Conservation (phyloP, 495 filamentous ascomycete genomes). For the Neurospora sp. region DNA sequence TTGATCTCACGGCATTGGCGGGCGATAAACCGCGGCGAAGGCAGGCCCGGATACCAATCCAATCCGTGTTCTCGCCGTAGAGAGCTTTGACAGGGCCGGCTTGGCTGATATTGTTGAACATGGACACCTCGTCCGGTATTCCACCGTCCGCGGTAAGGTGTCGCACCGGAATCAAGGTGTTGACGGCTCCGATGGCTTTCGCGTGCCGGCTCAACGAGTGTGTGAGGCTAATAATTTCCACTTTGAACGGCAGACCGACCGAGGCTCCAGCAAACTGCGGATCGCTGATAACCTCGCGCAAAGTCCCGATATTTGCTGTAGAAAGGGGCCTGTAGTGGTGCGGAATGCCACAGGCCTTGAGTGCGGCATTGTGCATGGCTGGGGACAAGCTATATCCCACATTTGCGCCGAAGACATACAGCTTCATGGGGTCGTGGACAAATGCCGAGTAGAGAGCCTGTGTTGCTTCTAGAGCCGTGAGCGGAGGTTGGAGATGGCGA, state of each 20-base stretch:
- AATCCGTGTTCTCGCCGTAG: slow-evolving; percentile 74
- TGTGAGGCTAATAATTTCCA: slow-evolving; percentile 53
- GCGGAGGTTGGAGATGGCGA: slow-evolving; percentile 19
- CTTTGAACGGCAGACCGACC: slow-evolving; percentile 64
- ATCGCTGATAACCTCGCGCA: slow-evolving; percentile 52
- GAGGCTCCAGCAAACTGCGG: slow-evolving; percentile 60
- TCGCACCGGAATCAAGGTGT: slow-evolving; percentile 64
- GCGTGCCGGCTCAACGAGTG: slow-evolving; percentile 60
- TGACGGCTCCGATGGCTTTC: slow-evolving; percentile 64
- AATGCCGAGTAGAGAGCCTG: slow-evolving; percentile 42
- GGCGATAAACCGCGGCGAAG: slow-evolving; percentile 63
- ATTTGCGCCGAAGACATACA: slow-evolving; percentile 60
- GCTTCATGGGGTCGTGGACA: slow-evolving; percentile 49
- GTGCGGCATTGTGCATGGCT: slow-evolving; percentile 66
- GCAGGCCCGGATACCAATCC: slow-evolving; percentile 56
- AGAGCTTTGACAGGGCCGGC: slow-evolving; percentile 54
- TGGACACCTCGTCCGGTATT: slow-evolving; percentile 46
- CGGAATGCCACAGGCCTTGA: slow-evolving; percentile 53
- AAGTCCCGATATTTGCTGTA: slow-evolving; percentile 45
- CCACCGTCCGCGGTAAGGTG: slow-evolving; percentile 44
- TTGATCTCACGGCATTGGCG: slow-evolving; percentile 57
- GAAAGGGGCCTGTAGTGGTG: slow-evolving; percentile 55
- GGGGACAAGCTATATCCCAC: slow-evolving; percentile 64
- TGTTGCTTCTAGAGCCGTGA: slow-evolving; percentile 53
- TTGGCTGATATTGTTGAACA: slow-evolving; percentile 50